Evolutionary conservation across 441 rosid species (phyloP).

Genomic region (Gossypium davidsonii): DNA sequence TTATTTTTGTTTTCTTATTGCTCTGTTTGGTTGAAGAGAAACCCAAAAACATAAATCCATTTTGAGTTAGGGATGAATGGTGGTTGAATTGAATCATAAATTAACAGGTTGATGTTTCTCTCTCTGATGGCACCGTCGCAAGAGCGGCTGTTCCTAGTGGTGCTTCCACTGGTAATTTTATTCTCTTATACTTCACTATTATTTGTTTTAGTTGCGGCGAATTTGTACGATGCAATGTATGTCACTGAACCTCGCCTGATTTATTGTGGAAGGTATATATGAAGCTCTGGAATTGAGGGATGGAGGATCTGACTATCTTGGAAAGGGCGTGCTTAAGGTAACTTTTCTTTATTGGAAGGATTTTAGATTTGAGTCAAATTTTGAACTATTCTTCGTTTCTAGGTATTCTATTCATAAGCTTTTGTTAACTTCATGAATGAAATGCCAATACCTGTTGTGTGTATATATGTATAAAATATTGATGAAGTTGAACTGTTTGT

Average conservation of each 20-base stretch:
- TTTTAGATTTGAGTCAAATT: background rate
- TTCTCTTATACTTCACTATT: background rate
- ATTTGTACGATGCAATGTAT: background rate
- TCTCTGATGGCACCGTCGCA: constrained; percentile 28
- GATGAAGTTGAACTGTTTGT: background rate
- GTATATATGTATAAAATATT: background rate
- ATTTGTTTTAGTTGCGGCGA: background rate
- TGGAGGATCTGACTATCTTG: constrained; percentile 45
- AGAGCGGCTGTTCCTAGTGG: constrained; percentile 50
- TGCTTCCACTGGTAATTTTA: constrained; percentile 38
- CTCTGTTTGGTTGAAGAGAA: constrained; percentile 9
- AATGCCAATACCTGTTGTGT: background rate
- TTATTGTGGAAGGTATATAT: constrained; percentile 28
- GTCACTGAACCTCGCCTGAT: background rate
- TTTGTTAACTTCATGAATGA: background rate
- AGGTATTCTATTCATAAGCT: background rate
- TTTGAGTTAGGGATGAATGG: background rate
- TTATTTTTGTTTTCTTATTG: background rate
- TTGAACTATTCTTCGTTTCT: background rate
- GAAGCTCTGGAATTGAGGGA: constrained; percentile 49
- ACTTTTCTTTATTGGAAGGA: background rate
- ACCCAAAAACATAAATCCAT: background rate
- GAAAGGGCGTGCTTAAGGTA: constrained; percentile 46
- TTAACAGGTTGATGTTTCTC: constrained; percentile 35
- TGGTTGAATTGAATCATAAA: background rate